Base-by-base conservation (phyloP, 148 eudicot genomes). In the Spergularia marina region DNA sequence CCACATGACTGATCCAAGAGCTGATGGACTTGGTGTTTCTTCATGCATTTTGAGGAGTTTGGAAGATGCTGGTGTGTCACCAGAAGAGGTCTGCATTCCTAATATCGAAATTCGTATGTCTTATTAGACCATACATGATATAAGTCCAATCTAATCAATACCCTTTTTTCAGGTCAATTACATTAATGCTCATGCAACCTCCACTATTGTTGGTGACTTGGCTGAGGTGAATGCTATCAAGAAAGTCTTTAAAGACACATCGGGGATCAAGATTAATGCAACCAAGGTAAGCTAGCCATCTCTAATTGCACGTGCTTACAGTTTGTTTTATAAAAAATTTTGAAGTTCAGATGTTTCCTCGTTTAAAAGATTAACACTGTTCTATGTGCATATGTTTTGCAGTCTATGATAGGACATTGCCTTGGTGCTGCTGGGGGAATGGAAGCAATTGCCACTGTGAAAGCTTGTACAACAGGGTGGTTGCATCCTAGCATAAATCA, bases 341-440 rank as follows among this genome's bases (percentile, higher is more conserved):
- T 79, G 60, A 69, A 40, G 8, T 47, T 63, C 11, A 5, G 11
- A 60, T 75, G 20, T 59, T 55, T 64, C 16, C 71, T 12, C 2
- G 4, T 2, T 69, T 9, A 39, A 60, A 20, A 68, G 14, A 15
- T 12, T 54, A 56, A 63, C 73, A 18, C 14, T 18, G 0, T 17
- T 30, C 40, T 52, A 20, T 51, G 30, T 34, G 16, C 56, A 16
- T 69, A 25, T 39, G 66, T 13, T 73, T 54, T 78, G 56, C 89
- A 94, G 98, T 94, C 98, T 74, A 91, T 94, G 98, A 94, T 94
- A 73, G 98, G 98, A 30, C 98, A 94, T 85, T 90, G 93, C 73
- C 94, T 94, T 57, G 98, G 97, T 83, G 98, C 98, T 81, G 97
- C 98, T 74, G 98, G 98, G 54, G 98, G 97, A 55, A 75, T 94